phyloP scores from a whole-genome alignment of 2,329 filamentous ascomycete species.

The Aspergillus sojae region DNA sequence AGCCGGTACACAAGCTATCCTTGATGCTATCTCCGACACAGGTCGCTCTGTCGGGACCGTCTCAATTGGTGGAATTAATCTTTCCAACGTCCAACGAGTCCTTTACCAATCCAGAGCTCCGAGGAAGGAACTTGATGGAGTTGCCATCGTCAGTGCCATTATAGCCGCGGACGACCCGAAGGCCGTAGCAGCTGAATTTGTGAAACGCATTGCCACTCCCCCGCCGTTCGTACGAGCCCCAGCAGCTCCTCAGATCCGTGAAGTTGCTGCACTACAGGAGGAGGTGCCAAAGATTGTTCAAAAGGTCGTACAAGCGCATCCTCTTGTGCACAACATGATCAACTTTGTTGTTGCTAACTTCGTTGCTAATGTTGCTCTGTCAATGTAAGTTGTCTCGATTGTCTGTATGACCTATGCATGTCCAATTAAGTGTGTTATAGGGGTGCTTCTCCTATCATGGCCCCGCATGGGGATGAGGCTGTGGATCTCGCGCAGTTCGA shows the following conservation, averaged over 20 bases:
- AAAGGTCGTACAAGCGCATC: conserved; percentile 64
- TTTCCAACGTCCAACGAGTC: conserved; percentile 72
- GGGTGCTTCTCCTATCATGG: conserved; percentile 92
- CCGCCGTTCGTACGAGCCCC: conserved; percentile 37
- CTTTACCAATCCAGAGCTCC: conserved; percentile 67
- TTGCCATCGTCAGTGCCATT: conserved; percentile 89
- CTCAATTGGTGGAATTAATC: conserved; percentile 87
- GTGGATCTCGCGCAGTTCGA: conserved; percentile 74
- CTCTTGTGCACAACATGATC: conserved; percentile 94
- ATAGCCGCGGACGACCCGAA: conserved; percentile 71
- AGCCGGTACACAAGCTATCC: conserved; percentile 68
- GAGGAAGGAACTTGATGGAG: conserved; percentile 70
- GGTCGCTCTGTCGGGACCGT: conserved; percentile 57
- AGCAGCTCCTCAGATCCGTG: conserved; percentile 29
- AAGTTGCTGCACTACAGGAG: conserved; percentile 33
- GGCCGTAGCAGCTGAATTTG: conserved; percentile 62
- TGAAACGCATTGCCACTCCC: conserved; percentile 54
- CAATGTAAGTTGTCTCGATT: conserved; percentile 52
- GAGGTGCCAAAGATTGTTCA: conserved; percentile 56
- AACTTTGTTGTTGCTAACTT: conserved; percentile 96
- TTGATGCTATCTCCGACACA: conserved; percentile 59
- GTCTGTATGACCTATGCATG: neutral
- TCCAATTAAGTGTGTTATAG: conserved; percentile 27
- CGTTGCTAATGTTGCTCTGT: conserved; percentile 84
- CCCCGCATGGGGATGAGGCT: conserved; percentile 82